Percentiles rank a stretch among this genome's conserved stretches.
Evolutionary conservation across 1,284 basidiomycete genomes (phyloP).

Genomic region (Omphalotus olearius): DNA sequence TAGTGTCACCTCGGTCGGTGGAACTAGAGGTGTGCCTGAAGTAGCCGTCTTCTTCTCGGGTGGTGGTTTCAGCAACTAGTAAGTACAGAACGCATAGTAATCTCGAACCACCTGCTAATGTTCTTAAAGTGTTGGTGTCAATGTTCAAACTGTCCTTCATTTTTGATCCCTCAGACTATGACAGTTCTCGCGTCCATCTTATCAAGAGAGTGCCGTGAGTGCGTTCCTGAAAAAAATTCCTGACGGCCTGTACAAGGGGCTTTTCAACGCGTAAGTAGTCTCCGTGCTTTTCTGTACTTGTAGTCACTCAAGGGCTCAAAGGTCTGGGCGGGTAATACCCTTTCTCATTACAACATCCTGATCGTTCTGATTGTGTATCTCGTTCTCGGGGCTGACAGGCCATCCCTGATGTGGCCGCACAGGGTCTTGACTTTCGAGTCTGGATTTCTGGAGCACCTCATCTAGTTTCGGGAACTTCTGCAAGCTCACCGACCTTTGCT

Average conservation of each 20-base stretch:
- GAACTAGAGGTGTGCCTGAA: conserved; percentile 44
- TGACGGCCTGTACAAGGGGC: conserved; percentile 45
- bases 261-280: conserved; percentile 50
- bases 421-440: conserved; percentile 40
- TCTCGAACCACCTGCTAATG: no score
- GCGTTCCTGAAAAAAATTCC: conserved; percentile 42
- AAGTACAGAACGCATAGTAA: neutral
- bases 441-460: conserved; percentile 26
- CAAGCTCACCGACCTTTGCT: conserved; percentile 44
- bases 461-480: conserved; percentile 35
- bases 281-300: neutral
- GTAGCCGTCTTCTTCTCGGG: conserved; percentile 49
- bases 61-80: conserved; percentile 65
- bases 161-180: neutral
- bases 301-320: conserved; percentile 15
- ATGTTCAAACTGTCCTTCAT: conserved; percentile 12
- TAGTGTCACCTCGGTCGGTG: conserved; percentile 46
- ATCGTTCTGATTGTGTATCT: no score
- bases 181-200: conserved; percentile 52
- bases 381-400: conserved; percentile 30
- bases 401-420: conserved; percentile 61
- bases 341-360: neutral
- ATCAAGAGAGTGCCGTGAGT: conserved; percentile 43
- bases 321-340: conserved; percentile 30
- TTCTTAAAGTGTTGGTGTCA: no score